These are phyloP conservation scores for Verticillium longisporum DNA, from an alignment of 2,329 filamentous ascomycete genomes.

Conservation along the genomic window DNA sequence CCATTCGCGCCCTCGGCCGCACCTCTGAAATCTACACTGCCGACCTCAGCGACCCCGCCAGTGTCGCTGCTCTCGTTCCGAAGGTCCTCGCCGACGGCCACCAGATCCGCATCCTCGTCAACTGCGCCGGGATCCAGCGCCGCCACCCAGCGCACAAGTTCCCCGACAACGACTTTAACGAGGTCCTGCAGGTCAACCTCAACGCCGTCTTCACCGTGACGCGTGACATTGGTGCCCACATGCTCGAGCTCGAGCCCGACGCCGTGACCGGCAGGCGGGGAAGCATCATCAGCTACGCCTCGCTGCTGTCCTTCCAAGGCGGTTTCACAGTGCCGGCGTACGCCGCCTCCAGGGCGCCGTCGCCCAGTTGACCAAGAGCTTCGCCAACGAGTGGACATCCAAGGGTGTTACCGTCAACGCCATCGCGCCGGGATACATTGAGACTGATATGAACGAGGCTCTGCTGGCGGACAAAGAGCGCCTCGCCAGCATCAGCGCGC, in stretches of 20 bases:
- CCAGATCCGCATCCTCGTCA: constrained; percentile 70
- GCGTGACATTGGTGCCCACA: constrained; percentile 72
- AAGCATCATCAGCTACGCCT: constrained; percentile 78
- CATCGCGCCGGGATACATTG: constrained; percentile 84
- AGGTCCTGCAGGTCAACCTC: constrained; percentile 83
- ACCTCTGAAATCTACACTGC: constrained; percentile 61
- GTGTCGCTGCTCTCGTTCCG: constrained; percentile 55
- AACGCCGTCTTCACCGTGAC: constrained; percentile 72
- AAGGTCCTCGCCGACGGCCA: constrained; percentile 55
- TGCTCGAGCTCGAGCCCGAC: constrained; percentile 52
- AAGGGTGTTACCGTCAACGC: constrained; percentile 79
- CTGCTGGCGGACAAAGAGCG: constrained; percentile 66
- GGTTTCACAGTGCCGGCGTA: constrained; percentile 86
- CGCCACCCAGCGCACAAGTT: constrained; percentile 71
- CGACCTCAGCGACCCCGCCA: constrained; percentile 56
- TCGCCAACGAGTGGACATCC: constrained; percentile 81
- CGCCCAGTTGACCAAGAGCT: constrained; percentile 74
- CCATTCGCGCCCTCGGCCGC: constrained; percentile 59
- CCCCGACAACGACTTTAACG: constrained; percentile 69
- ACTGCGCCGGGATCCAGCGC: constrained; percentile 81
- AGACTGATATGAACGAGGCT: constrained; percentile 89
- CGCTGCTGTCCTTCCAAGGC: constrained; percentile 76
- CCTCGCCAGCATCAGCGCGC: constrained; percentile 64
- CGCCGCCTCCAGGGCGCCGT: constrained; percentile 76
- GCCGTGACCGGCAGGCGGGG: constrained; percentile 50